Base-by-base conservation (phyloP, 768 basidiomycete species). In the Myochromella boudieri region DNA sequence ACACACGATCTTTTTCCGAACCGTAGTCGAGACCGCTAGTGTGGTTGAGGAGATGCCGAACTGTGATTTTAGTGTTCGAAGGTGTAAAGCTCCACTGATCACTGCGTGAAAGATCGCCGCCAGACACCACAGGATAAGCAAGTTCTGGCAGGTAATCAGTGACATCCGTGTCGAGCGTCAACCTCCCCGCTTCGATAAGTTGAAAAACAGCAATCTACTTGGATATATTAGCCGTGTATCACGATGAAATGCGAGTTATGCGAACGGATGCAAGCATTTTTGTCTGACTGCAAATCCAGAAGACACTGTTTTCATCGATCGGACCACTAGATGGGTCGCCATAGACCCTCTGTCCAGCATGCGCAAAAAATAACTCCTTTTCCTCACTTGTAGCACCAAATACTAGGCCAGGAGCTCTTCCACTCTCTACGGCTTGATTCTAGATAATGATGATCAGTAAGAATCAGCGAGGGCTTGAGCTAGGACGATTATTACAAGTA, bases 251-350 rank as follows among this genome's bases (percentile, higher is more conserved):
- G 5, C 8, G 34, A n/a, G 11, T 22, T 22, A 33, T 3, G 52
- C 66, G 5, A 46, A 68, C 69, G 17, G 66, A 58, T 15, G 61
- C 59, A 14, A 68, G 44, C 24, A 69, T 46, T 45, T 71, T 69
- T 1, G 67, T 68, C 53, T 63, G 60, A 44, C 69, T 71, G 52
- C 68, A 69, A n/a, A 71, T 53, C 68, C 68, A 68, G 45, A 66
- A 64, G 24, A 68, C 47, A 15, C 57, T 59, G 40, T 67, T 60
- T 17, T 54, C 52, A 17, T 54, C 52, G 10, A 68, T 48, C 4
- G 33, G 36, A 3, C 51, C 60, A 32, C 58, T 58, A 1, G 59
- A 49, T n/a, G 61, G 54, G 37, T 69, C 64, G 29, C 56, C 53
- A n/a, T 57, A 38, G 26, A 57, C 39, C 12, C 55, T 40, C 15